Evolutionary conservation across 306 rosid genomes (phyloP).

Genomic region (Senna tora): DNA sequence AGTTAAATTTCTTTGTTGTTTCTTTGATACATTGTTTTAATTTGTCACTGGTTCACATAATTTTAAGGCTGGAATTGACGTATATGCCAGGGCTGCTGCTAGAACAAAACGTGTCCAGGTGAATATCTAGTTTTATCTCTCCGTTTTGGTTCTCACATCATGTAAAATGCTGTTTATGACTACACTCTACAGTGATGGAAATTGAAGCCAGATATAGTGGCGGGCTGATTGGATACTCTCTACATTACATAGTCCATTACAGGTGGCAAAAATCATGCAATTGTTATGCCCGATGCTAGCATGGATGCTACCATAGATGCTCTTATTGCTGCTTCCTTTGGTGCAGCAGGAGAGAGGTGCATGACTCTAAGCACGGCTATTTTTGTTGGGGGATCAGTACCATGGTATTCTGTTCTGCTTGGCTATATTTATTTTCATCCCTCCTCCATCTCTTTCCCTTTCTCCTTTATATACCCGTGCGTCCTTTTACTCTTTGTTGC

Average conservation of each 20-base stretch:
- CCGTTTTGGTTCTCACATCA: conserved; percentile 26
- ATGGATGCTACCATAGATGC: conserved; percentile 65
- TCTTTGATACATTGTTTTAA: too few relatives aligned
- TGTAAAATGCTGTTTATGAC: conserved; percentile 12
- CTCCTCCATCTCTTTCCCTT: neutral
- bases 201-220: conserved; percentile 22
- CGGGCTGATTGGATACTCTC: conserved; percentile 39
- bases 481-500: neutral
- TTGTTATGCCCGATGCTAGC: conserved; percentile 79
- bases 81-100: conserved; percentile 68
- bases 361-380: conserved; percentile 62
- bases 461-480: neutral
- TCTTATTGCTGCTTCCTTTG: conserved; percentile 65
- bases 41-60: conserved; percentile 33
- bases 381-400: conserved; percentile 67
- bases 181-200: conserved; percentile 14
- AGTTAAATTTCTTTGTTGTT: conserved; percentile 8
- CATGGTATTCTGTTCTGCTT: conserved; percentile 50
- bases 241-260: conserved; percentile 52
- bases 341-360: conserved; percentile 64
- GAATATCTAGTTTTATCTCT: conserved; percentile 20
- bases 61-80: conserved; percentile 63
- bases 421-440: neutral
- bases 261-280: conserved; percentile 65
- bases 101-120: conserved; percentile 81